phyloP scores from a whole-genome alignment of 306 rosid species.

The Datisca glomerata region DNA sequence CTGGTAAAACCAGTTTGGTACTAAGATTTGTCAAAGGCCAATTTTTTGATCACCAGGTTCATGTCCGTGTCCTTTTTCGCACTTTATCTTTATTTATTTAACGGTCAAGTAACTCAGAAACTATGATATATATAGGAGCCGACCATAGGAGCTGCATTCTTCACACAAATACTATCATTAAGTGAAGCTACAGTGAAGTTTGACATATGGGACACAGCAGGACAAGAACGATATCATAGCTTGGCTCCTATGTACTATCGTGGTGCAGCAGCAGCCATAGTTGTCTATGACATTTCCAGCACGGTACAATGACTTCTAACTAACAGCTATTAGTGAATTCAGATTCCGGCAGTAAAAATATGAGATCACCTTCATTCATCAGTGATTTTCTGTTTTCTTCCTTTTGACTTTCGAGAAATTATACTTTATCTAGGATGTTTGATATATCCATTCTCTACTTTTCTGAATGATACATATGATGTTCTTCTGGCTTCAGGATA shows the following conservation, averaged over 20 bases:
- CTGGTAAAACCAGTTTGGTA: constrained; percentile 58
- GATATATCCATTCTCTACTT: no score
- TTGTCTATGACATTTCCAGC: constrained; percentile 37
- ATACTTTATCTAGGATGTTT: no score
- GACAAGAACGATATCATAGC: constrained; percentile 87
- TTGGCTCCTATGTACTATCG: constrained; percentile 94
- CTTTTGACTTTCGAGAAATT: no score
- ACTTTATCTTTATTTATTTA: no score
- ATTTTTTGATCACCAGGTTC: constrained; percentile 56
- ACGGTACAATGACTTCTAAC: background rate
- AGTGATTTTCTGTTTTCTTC: no score
- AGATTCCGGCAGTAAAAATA: background rate
- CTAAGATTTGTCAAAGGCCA: constrained; percentile 79
- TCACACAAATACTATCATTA: constrained; percentile 70
- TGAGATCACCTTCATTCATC: no score
- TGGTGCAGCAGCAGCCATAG: constrained; percentile 85
- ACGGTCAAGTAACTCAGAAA: no score
- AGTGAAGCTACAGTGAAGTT: constrained; percentile 81
- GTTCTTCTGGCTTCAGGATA: constrained; percentile 42
- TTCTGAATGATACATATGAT: background rate
- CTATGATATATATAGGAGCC: no score
- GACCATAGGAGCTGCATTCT: constrained; percentile 88
- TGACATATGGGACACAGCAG: constrained; percentile 96
- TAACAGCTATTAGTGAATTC: background rate
- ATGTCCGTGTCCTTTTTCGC: background rate